Base-by-base conservation (phyloP, 2,329 filamentous ascomycete species). In the Neofusicoccum cordaticola region DNA sequence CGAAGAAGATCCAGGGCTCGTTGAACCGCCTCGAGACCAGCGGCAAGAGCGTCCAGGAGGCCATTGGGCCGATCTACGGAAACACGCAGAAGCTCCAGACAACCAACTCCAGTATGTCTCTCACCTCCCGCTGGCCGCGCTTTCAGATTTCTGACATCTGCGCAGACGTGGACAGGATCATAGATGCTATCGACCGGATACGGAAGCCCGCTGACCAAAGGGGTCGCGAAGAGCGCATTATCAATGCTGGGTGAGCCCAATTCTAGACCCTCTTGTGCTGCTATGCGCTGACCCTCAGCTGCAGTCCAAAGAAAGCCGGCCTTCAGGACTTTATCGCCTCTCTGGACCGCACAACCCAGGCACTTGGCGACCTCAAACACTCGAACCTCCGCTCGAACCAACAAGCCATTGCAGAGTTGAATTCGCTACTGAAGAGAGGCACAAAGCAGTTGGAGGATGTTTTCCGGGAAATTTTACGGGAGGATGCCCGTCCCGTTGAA, bases 371-470 rank as follows among this genome's bases (percentile, higher is more conserved):
- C 67, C 89, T 99, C 80, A 91, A 90, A 74, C 85, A 90, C 2
- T 94, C 94, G n/a, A 97, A 97, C 70, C 81, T 99, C 60, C 88
- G 92, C 64, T 91, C 93, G 9, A 98, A 97, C 66, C 93, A 98
- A 75, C 89, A 93, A 75, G 93, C 93, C 2, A 91, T 95, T 64
- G 81, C 87, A 50, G 93, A 97, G 66, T 85, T 97, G 63, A 89
- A 86, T 62, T 85, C 88, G 9, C 83, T 99, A 41, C 82, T 97
- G 66, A 90, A 89, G 71, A 86, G 87, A 4, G 95, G 93, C 27
- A 93, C 90, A 68, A 86, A 87, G 12, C 92, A 96, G 74, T 83
- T 99, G 37, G 93, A 98, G 77, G 88, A 88, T 64, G 85, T 94
- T 63, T 96, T 97, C 73, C 87, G 93, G 67, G 88, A 90, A 66